Base-by-base conservation (phyloP, 1,284 basidiomycete species). In the Moesziomyces aphidis region DNA sequence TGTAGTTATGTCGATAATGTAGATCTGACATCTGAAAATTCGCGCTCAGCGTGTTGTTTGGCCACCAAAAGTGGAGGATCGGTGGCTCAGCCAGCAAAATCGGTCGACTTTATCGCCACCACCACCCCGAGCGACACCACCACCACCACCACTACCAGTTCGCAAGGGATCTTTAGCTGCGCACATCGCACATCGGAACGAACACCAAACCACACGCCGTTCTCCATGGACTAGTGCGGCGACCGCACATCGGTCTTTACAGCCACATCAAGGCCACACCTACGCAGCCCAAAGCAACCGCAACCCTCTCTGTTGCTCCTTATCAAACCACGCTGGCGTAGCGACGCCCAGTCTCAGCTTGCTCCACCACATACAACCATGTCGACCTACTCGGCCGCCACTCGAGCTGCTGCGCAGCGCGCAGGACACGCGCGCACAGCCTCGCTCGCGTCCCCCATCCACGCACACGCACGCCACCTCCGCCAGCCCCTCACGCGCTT, bases 401-500 rank as follows among this genome's bases (percentile, higher is more conserved):
- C 28, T 43, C 52, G 61, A 28, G 39, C 57, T 22, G 54, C 57
- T 19, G 54, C 57, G 6, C 66, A 69, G 50, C 56, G 50, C 7
- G 56, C 53, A 24, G 22, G 44, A 21, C 61, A 13, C 22, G 8
- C 52, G 52, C 43, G 43, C 23, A 6, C 60, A 55, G 22, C 22
- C 48, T 36, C 39, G 39, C 39, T 42, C 17, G 1, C 39, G 6
- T 17, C 39, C 2, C 17, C 39, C 6, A 8, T 15, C 19, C 7
- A 42, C 6, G 19, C 39, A 7, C 39, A 42, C 17, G 13, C 17
- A 19, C 26, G 5, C 3, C 39, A 48, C 19, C 28, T 48, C 11
- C 61, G 62, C 7, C 68, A 58, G 44, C 58, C 61, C 11, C 59
- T 65, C 5, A 51, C 59, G 4, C 62, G 58, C 10, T 61, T 56